These are phyloP conservation scores for Epipyxis sp. DNA, from an alignment of 108 stramenopile genomes.

Conservation along the genomic window DNA sequence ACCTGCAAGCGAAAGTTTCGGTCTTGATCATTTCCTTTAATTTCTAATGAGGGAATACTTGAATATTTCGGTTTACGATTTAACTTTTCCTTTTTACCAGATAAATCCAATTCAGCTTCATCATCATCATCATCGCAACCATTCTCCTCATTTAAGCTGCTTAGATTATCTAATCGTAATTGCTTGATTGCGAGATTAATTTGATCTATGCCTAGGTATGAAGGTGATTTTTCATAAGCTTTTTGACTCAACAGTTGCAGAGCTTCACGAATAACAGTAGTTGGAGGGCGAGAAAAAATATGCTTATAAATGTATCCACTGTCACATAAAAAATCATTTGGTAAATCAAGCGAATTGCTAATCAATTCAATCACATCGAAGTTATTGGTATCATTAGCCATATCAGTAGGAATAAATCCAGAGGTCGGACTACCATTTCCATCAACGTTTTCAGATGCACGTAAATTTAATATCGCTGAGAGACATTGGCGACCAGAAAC, in stretches of 20 bases:
- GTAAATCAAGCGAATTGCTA: not conserved
- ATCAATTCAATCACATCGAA: not conserved
- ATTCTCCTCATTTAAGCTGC: not conserved
- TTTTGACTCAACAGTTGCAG: constrained; percentile 1
- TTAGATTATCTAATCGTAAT: not conserved
- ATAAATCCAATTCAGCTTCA: not conserved
- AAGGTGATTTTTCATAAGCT: not conserved
- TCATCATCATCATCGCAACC: not conserved
- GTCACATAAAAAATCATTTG: constrained; percentile 20
- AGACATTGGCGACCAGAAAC: constrained; percentile 12
- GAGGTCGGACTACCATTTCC: not conserved
- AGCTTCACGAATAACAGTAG: constrained; percentile 11
- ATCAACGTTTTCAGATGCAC: not conserved
- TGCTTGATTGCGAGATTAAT: constrained; percentile 32
- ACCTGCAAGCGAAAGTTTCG: not conserved
- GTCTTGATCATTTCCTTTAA: not conserved
- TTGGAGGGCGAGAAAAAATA: constrained; percentile 8
- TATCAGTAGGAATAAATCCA: not conserved
- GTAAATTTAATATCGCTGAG: not conserved
- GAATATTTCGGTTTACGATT: not conserved
- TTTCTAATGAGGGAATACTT: not conserved
- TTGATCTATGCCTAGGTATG: constrained; percentile 16
- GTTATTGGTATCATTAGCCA: not conserved
- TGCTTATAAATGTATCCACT: constrained; percentile 11
- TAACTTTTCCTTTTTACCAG: not conserved